Base-by-base conservation (phyloP, 257 asterid species). In the Solanum pimpinellifolium region DNA sequence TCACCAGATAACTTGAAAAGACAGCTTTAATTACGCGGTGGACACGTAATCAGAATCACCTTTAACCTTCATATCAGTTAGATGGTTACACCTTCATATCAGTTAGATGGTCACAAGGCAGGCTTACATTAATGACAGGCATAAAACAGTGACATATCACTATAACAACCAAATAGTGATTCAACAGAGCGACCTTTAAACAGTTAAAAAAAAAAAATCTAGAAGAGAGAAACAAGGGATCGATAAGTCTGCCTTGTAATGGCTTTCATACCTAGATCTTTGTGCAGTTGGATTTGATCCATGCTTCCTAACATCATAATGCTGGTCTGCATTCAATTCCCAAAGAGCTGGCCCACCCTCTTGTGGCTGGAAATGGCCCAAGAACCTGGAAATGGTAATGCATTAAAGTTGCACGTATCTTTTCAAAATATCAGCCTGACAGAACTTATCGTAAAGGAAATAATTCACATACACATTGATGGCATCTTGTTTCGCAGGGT, bases 321-420 rank as follows among this genome's bases (percentile, higher is more conserved):
- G 96, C 88, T 94, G 99, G 88, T 95, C 98, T 83, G 99, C 92
- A 90, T 93, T 96, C 83, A 93, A 90, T 90, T 97, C 98, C 99
- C 99, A 95, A 23, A 97, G 90, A 87, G 96, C 93, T 21, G 98
- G 95, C 85, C 92, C 94, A 86, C 95, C 96, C 39, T 87, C 97
- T 76, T 93, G 98, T 73, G 99, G 98, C 91, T 93, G 98, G 91
- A 97, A 95, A 88, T 95, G 95, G 27, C 99, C 99, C 94, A 97
- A 90, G 92, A 97, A 95, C 89, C 99, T 97, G 93, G 62, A 84
- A 47, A 78, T 25, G 41, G 25, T 44, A 44, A 9, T 78, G 31
- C 27, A 27, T 78, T 49, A 3, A 78, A 78, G 37, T 25, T 78
- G 39, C 65, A 35, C 84, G 5, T 78, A 78, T 78, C 41, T 78